Conservation (phyloP, 2,329 filamentous ascomycete species). For the Aspergillus fischeri region DNA sequence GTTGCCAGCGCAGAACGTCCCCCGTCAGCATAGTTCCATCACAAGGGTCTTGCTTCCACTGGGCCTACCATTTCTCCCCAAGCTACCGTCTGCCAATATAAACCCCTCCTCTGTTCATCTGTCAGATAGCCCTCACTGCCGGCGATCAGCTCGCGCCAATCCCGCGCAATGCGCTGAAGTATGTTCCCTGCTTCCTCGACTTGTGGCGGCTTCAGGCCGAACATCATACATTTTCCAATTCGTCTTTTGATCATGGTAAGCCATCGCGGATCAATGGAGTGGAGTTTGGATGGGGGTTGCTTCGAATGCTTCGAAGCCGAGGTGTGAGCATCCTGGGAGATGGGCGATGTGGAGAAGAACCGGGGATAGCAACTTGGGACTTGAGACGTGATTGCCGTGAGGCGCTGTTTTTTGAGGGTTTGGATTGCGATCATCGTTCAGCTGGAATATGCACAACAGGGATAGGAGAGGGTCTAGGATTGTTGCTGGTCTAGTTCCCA, state of each 20-base stretch:
- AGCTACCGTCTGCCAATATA: conserved; percentile 64
- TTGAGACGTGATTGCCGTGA: conserved; percentile 11
- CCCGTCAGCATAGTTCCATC: conserved; percentile 14
- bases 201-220: conserved; percentile 62
- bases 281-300: conserved; percentile 18
- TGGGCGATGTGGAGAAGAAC: conserved; percentile 20
- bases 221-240: conserved; percentile 70
- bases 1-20: conserved; percentile 6
- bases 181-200: conserved; percentile 55
- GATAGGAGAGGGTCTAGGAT: background rate
- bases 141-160: conserved; percentile 69
- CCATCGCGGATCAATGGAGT: conserved; percentile 57
- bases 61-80: conserved; percentile 79
- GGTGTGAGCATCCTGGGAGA: conserved; percentile 10
- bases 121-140: conserved; percentile 74
- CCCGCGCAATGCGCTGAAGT: conserved; percentile 55
- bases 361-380: conserved; percentile 6
- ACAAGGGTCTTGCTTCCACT: background rate
- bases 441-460: background rate
- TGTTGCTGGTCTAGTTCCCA: background rate
- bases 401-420: conserved; percentile 15
- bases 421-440: conserved; percentile 21
- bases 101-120: conserved; percentile 55
- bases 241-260: conserved; percentile 63
- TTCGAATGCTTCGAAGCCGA: conserved; percentile 10